Evolutionary conservation across 371 early-diverging fungal species (phyloP).

Genomic region (Homolaphlyctis polyrhiza): DNA sequence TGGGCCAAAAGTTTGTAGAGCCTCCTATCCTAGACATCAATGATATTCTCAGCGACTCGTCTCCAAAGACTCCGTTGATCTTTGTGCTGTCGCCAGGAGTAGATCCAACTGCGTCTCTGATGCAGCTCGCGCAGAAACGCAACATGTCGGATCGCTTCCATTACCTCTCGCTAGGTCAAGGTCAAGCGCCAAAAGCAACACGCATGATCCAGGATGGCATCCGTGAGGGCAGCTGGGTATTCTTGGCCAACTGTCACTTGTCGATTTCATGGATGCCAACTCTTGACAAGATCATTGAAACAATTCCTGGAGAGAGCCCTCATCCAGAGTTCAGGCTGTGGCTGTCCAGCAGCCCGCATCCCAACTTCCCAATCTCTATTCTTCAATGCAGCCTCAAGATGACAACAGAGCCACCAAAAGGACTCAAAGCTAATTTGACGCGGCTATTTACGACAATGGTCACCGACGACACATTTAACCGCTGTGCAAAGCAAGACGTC

Average conservation of each 20-base stretch:
- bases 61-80: slow-evolving; percentile 42
- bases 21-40: slow-evolving; percentile 46
- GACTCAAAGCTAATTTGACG: slow-evolving; percentile 44
- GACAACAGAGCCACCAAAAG: slow-evolving; percentile 58
- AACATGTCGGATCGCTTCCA: slow-evolving; percentile 43
- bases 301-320: slow-evolving; percentile 34
- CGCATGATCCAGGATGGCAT: slow-evolving; percentile 43
- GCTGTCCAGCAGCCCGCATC: slow-evolving; percentile 50
- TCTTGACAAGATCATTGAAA: slow-evolving; percentile 50
- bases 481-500: slow-evolving; percentile 30
- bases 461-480: slow-evolving; percentile 34
- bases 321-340: slow-evolving; percentile 48
- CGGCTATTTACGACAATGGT: slow-evolving; percentile 34
- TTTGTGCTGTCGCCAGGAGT: slow-evolving; percentile 51
- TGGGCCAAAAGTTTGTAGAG: slow-evolving; percentile 49
- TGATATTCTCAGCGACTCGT: slow-evolving; percentile 45
- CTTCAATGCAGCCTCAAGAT: slow-evolving; percentile 50
- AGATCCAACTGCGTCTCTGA: slow-evolving; percentile 39
- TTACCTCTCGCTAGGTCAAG: slow-evolving; percentile 50
- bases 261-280: slow-evolving; percentile 50
- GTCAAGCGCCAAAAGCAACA: slow-evolving; percentile 48
- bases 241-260: slow-evolving; percentile 55
- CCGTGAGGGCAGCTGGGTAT: slow-evolving; percentile 49
- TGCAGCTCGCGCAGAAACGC: slow-evolving; percentile 35
- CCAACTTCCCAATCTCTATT: slow-evolving; percentile 49